Conservation (phyloP, 2,329 filamentous ascomycete species). For the Colletotrichum camelliae region DNA sequence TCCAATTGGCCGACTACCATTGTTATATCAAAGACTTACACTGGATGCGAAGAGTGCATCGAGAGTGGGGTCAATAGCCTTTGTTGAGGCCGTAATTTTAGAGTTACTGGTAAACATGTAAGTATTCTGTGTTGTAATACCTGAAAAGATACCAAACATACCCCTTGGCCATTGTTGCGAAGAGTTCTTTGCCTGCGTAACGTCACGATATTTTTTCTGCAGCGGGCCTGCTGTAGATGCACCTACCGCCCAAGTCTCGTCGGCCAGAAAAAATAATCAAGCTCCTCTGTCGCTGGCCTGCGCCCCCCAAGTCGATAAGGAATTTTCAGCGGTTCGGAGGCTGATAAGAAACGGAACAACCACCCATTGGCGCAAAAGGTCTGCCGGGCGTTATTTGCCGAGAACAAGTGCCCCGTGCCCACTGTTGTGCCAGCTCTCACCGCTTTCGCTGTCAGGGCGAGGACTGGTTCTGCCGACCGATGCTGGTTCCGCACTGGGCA, state of each 20-base stretch:
- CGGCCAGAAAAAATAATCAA: constrained; percentile 2
- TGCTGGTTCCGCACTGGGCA: constrained; percentile 22
- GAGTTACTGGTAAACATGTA: not conserved
- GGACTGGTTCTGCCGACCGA: constrained; percentile 24
- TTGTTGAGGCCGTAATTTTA: constrained; percentile 48
- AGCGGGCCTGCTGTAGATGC: constrained; percentile 10
- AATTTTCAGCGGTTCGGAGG: constrained; percentile 4
- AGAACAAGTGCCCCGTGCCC: constrained; percentile 16
- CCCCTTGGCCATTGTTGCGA: constrained; percentile 25
- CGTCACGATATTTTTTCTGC: not conserved
- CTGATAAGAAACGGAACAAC: constrained; percentile 20
- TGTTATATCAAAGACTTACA: constrained; percentile 54
- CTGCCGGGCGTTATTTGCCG: constrained; percentile 21
- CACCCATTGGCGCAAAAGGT: constrained; percentile 14
- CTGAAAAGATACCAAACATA: not conserved
- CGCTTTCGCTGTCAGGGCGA: constrained; percentile 20
- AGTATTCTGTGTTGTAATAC: not conserved
- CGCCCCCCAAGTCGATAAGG: constrained; percentile 6
- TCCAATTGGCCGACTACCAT: not conserved
- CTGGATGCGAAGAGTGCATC: constrained; percentile 75
- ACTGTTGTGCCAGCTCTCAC: constrained; percentile 22
- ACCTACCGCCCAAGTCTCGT: not conserved
- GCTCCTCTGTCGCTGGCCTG: constrained; percentile 6
- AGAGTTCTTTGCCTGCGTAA: not conserved
- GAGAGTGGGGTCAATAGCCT: constrained; percentile 71